Conservation (phyloP, 2,329 filamentous ascomycete species). For the Fusarium mangiferae region DNA sequence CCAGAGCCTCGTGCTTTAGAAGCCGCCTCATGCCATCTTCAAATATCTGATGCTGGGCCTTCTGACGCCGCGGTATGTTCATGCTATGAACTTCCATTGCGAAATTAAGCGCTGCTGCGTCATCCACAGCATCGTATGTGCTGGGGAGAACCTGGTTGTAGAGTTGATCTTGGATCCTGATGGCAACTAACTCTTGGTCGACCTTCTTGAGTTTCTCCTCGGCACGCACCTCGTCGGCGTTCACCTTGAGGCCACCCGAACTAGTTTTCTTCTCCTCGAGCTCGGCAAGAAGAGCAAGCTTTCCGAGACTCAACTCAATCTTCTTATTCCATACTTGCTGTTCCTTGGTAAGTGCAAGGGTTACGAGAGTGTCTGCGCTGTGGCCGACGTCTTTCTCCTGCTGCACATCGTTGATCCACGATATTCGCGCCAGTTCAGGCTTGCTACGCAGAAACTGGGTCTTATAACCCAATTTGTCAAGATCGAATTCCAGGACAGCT, state of each 20-base stretch:
- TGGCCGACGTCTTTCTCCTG: slow-evolving; percentile 78
- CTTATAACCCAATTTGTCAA: slow-evolving; percentile 75
- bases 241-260: slow-evolving; percentile 52
- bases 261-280: slow-evolving; percentile 49
- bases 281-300: slow-evolving; percentile 79
- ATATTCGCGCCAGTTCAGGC: slow-evolving; percentile 78
- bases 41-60: slow-evolving; percentile 76
- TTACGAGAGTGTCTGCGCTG: slow-evolving; percentile 76
- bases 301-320: slow-evolving; percentile 89
- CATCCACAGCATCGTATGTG: slow-evolving; percentile 79
- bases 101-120: slow-evolving; percentile 79
- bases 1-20: slow-evolving; percentile 76
- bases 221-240: slow-evolving; percentile 49
- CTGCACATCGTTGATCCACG: slow-evolving; percentile 94
- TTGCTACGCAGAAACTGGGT: slow-evolving; percentile 82
- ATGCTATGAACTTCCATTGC: slow-evolving; percentile 74
- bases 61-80: slow-evolving; percentile 66
- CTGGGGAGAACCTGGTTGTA: slow-evolving; percentile 76
- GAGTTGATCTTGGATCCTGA: slow-evolving; percentile 82
- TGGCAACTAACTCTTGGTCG: slow-evolving; percentile 72
- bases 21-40: slow-evolving; percentile 76
- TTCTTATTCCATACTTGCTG: slow-evolving; percentile 91
- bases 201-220: slow-evolving; percentile 62
- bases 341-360: slow-evolving; percentile 77
- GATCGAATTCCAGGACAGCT: slow-evolving; percentile 75